Conservation (phyloP, 2,329 filamentous ascomycete genomes). For the Emergomyces africanus region DNA sequence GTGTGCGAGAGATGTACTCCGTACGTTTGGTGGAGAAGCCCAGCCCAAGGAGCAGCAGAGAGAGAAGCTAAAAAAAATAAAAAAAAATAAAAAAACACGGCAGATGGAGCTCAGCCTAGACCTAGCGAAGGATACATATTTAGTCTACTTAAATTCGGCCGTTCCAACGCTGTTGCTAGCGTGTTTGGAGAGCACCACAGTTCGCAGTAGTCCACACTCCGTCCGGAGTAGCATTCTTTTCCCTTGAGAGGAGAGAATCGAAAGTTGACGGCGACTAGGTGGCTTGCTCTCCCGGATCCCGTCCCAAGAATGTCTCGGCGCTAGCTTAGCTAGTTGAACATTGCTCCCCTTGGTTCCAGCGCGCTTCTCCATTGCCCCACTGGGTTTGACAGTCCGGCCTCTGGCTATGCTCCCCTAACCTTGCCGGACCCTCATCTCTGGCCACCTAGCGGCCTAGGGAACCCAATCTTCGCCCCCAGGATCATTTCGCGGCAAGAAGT, state of each 20-base stretch:
- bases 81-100: background rate
- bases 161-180: constrained; percentile 1
- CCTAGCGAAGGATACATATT: background rate
- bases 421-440: background rate
- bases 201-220: too few species aligned
- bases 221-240: too few species aligned
- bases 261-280: background rate
- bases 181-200: background rate
- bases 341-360: background rate
- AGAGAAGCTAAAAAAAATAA: too few species aligned
- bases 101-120: background rate
- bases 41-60: background rate
- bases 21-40: background rate
- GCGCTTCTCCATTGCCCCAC: background rate
- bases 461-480: background rate
- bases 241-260: background rate
- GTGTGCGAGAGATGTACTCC: background rate
- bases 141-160: background rate
- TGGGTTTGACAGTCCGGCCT: background rate
- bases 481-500: background rate
- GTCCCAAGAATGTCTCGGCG: background rate
- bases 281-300: constrained; percentile 1
- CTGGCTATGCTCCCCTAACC: background rate
- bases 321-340: background rate
- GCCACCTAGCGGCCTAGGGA: background rate